A percentile compares a stretch with the other conserved stretches of the same genome.
Conservation (phyloP, 768 basidiomycete species). For the Collybia sp. region DNA sequence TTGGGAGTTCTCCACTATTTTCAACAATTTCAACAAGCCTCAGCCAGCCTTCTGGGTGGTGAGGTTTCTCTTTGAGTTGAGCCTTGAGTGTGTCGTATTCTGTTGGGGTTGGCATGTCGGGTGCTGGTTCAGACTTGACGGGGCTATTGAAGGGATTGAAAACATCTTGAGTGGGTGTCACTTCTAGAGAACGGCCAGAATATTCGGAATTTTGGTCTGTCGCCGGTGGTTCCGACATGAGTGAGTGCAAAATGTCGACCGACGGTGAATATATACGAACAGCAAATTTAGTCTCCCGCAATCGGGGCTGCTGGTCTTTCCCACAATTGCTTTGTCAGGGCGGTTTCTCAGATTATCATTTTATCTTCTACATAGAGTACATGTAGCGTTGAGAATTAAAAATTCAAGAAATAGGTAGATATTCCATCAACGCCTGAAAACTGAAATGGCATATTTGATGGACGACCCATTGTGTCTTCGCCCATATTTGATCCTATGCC, state of each 20-base stretch:
- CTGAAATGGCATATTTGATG: no score
- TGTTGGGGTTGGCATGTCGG: constrained; percentile 39
- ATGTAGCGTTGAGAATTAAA: no score
- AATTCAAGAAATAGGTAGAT: no score
- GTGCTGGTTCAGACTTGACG: constrained; percentile 21
- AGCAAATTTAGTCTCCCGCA: no score
- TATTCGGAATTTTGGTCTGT: constrained; percentile 1
- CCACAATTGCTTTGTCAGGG: no score
- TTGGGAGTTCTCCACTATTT: constrained; percentile 69
- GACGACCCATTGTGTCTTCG: no score
- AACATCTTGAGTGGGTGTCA: constrained; percentile 29
- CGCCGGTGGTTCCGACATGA: constrained; percentile 7
- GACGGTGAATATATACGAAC: background rate
- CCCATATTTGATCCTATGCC: no score
- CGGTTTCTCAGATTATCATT: no score
- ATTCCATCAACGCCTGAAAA: no score
- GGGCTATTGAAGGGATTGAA: constrained; percentile 22
- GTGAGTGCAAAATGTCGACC: background rate
- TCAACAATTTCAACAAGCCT: constrained; percentile 76
- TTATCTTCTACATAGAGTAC: no score
- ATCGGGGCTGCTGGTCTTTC: no score
- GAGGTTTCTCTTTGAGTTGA: constrained; percentile 60
- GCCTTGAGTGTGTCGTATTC: constrained; percentile 65
- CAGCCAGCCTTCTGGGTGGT: constrained; percentile 78
- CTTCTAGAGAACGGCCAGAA: constrained; percentile 15